These are phyloP conservation scores for Lodderomyces elongisporus DNA, from an alignment of 1,139 yeast species.

Conservation along the genomic window DNA sequence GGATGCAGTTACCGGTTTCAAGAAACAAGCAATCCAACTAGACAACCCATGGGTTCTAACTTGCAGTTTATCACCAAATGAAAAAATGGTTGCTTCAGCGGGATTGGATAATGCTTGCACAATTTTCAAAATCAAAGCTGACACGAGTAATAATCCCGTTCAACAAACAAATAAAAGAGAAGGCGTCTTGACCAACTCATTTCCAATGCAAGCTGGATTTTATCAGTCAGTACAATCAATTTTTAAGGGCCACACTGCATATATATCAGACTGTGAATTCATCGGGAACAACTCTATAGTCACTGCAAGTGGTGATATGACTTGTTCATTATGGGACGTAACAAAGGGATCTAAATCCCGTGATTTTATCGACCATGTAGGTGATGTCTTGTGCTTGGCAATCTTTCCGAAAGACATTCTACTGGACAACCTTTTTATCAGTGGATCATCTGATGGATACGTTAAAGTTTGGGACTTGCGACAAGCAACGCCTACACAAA, in stretches of 20 bases:
- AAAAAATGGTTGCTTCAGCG: conserved; percentile 66
- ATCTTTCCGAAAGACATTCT: conserved; percentile 21
- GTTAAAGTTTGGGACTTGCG: conserved; percentile 72
- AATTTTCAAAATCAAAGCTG: conserved; percentile 47
- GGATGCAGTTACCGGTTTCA: conserved; percentile 74
- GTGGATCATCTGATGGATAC: conserved; percentile 75
- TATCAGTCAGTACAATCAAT: conserved; percentile 47
- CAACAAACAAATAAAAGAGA: conserved; percentile 4
- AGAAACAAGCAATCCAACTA: conserved; percentile 62
- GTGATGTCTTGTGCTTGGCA: conserved; percentile 66
- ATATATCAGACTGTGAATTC: conserved; percentile 72
- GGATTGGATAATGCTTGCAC: conserved; percentile 81
- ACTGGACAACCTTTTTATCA: conserved; percentile 41
- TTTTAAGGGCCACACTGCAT: conserved; percentile 78
- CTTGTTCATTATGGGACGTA: conserved; percentile 78
- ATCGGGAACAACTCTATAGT: conserved; percentile 47
- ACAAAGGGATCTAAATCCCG: conserved; percentile 49
- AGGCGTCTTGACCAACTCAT: conserved; percentile 3
- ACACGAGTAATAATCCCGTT: conserved; percentile 11
- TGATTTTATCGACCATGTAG: conserved; percentile 69
- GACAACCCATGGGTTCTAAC: conserved; percentile 77
- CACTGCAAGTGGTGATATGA: conserved; percentile 82
- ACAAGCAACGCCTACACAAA: conserved; percentile 48
- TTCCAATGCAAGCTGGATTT: conserved; percentile 19
- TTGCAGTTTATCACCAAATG: conserved; percentile 68